These are phyloP conservation scores for Solanum corneliomulleri DNA, from an alignment of 257 asterid species.

Conservation along the genomic window DNA sequence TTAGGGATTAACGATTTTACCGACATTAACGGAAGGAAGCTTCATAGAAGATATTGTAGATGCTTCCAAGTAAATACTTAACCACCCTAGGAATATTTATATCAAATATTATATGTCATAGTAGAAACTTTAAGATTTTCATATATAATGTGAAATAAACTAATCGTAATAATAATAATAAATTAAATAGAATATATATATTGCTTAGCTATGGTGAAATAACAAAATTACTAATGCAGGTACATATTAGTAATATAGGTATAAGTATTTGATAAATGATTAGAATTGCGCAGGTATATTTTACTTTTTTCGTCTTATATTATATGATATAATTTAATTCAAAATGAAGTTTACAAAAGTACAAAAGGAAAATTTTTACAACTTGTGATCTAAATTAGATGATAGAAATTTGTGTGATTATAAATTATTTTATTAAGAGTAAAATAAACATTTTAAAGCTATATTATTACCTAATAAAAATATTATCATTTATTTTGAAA, in stretches of 20 bases:
- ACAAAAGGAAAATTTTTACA: too few relatives aligned
- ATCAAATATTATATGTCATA: background rate
- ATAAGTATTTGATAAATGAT: too few relatives aligned
- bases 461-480: too few relatives aligned
- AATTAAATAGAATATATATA: background rate
- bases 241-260: too few relatives aligned
- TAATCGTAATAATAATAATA: background rate
- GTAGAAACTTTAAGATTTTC: background rate
- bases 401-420: too few relatives aligned
- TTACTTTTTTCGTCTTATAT: fast-evolving
- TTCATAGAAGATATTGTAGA: background rate
- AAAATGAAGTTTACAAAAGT: too few relatives aligned
- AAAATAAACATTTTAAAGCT: too few relatives aligned
- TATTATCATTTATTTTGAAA: too few relatives aligned
- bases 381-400: too few relatives aligned
- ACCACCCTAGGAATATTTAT: background rate
- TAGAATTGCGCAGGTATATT: background rate
- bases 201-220: background rate
- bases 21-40: background rate
- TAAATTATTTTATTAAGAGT: too few relatives aligned
- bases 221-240: background rate
- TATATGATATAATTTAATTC: too few relatives aligned
- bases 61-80: background rate
- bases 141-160: background rate
- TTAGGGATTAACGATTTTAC: background rate